phyloP scores from a whole-genome alignment of 768 basidiomycete species.

The Epithele typhae region DNA sequence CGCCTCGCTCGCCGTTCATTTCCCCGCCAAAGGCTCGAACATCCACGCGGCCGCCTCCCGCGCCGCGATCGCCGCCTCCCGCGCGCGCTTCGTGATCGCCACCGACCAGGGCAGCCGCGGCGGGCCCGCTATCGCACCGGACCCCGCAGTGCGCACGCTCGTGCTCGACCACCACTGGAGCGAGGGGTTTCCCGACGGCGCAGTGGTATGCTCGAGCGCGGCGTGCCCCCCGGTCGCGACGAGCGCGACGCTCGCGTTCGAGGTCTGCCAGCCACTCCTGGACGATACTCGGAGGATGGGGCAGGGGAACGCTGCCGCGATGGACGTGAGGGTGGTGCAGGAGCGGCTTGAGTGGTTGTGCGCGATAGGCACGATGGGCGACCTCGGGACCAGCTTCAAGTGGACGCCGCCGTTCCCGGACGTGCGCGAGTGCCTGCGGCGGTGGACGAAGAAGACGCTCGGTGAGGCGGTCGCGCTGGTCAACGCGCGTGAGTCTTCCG shows the following conservation, averaged over 20 bases:
- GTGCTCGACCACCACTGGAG: constrained; percentile 47
- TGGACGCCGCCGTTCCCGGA: constrained; percentile 27
- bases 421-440: constrained; percentile 28
- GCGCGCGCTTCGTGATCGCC: constrained; percentile 31
- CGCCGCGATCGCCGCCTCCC: constrained; percentile 22
- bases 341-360: constrained; percentile 33
- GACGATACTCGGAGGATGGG: too few species aligned
- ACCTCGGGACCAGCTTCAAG: constrained; percentile 29
- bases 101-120: constrained; percentile 44
- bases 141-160: constrained; percentile 23
- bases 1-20: constrained; percentile 31
- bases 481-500: constrained; percentile 33
- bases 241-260: constrained; percentile 39
- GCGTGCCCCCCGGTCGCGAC: constrained; percentile 38
- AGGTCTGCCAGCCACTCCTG: constrained; percentile 33
- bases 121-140: constrained; percentile 27
- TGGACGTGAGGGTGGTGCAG: too few species aligned
- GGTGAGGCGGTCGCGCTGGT: constrained; percentile 38
- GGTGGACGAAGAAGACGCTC: constrained; percentile 34
- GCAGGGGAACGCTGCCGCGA: neutral
- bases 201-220: constrained; percentile 35
- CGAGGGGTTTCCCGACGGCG: constrained; percentile 33
- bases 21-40: constrained; percentile 38
- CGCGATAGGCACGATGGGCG: constrained; percentile 40
- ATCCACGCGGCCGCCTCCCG: constrained; percentile 33